Evolutionary conservation across 331 rosid genomes (phyloP).

Genomic region (Pyracantha coccinea): DNA sequence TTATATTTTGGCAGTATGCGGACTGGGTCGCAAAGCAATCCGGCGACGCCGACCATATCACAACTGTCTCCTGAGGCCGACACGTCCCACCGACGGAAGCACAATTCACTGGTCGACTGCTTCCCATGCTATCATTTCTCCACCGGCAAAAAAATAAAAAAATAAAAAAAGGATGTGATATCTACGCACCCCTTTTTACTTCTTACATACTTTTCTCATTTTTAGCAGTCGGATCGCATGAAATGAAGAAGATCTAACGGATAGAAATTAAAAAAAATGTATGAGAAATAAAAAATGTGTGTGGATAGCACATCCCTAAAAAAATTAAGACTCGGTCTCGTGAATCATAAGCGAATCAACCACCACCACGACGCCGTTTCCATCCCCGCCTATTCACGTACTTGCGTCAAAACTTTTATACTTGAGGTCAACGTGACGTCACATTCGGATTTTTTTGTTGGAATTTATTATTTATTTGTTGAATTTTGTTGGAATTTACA

Average conservation of each 20-base stretch:
- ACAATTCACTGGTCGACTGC: not conserved
- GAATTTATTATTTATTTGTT: too few relatives aligned
- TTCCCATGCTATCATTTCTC: not conserved
- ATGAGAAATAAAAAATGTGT: too few relatives aligned
- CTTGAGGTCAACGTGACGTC: not conserved
- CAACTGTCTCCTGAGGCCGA: not conserved
- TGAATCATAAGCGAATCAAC: not conserved
- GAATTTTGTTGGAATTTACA: too few relatives aligned
- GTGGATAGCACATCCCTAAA: too few relatives aligned
- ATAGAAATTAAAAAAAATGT: too few relatives aligned
- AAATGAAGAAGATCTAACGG: too few relatives aligned
- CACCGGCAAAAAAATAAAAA: not conserved
- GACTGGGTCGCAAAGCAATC: slow-evolving; percentile 11
- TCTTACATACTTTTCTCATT: too few relatives aligned
- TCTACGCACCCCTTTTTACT: too few relatives aligned
- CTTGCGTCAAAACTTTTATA: not conserved
- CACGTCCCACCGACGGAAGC: not conserved
- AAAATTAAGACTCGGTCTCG: not conserved
- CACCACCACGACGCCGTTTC: not conserved
- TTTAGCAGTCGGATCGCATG: too few relatives aligned
- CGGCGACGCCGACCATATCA: slow-evolving; percentile 25
- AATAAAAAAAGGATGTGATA: too few relatives aligned
- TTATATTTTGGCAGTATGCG: slow-evolving; percentile 39
- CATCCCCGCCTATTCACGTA: not conserved
- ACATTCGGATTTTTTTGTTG: not conserved